phyloP scores from a whole-genome alignment of 441 rosid genomes.

The Gossypium gossypioides region DNA sequence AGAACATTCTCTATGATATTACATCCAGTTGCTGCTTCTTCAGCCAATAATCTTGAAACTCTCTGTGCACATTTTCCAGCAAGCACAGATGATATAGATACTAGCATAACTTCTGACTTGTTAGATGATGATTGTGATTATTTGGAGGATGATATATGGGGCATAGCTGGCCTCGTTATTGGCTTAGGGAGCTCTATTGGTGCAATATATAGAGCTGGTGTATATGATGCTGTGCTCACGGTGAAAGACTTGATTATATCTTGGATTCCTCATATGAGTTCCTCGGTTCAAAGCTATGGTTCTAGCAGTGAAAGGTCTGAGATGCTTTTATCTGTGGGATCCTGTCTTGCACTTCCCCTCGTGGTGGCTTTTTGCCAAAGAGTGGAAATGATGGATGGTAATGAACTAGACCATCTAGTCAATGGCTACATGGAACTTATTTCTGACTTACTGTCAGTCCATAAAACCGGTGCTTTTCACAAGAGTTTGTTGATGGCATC shows the following conservation, averaged over 20 bases:
- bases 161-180: constrained; percentile 77
- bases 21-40: constrained; percentile 36
- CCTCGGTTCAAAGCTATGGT: constrained; percentile 27
- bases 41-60: constrained; percentile 40
- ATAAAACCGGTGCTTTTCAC: constrained; percentile 49
- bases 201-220: constrained; percentile 73
- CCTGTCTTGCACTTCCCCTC: constrained; percentile 70
- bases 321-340: constrained; percentile 57
- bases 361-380: constrained; percentile 70
- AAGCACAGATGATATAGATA: constrained; percentile 23
- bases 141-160: constrained; percentile 82
- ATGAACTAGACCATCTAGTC: constrained; percentile 50
- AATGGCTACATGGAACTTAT: constrained; percentile 52
- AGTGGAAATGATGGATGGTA: constrained; percentile 60
- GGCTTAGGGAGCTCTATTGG: constrained; percentile 72
- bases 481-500: constrained; percentile 73
- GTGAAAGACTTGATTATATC: constrained; percentile 66
- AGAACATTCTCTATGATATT: constrained; percentile 41
- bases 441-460: constrained; percentile 54
- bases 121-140: constrained; percentile 41
- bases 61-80: constrained; percentile 39
- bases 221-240: constrained; percentile 48
- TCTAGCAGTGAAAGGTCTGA: constrained; percentile 30
- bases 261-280: constrained; percentile 57
- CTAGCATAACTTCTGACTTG: constrained; percentile 28